Conservation (phyloP, 31 red algal genomes). For the Odonthalia washingtoniensis region DNA sequence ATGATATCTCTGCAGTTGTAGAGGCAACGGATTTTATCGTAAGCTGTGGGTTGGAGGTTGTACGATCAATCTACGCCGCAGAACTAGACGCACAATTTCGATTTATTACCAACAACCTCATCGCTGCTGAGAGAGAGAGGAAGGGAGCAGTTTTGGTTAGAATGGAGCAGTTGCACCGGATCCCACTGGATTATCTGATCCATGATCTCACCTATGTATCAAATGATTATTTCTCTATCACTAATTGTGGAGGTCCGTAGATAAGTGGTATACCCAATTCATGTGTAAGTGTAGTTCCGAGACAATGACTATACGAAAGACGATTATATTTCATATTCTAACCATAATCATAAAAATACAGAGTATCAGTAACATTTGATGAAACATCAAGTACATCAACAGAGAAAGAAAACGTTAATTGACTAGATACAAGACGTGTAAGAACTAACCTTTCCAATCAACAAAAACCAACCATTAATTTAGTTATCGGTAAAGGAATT, state of each 20-base stretch:
- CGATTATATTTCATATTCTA: not conserved
- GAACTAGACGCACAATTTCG: no score
- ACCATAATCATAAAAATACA: constrained; percentile 2
- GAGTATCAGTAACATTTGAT: constrained; percentile 50
- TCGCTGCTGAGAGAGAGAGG: no score
- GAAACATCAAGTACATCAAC: constrained; percentile 8
- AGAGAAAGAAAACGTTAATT: constrained; percentile 3
- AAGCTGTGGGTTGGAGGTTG: no score
- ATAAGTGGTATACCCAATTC: constrained; percentile 68
- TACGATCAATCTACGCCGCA: no score
- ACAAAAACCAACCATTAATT: constrained; percentile 36
- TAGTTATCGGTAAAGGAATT: constrained; percentile 47
- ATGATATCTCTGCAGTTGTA: no score
- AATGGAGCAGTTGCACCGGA: constrained; percentile 64
- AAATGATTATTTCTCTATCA: constrained; percentile 18
- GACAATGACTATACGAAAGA: no score
- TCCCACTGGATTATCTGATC: constrained; percentile 45
- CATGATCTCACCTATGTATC: constrained; percentile 40
- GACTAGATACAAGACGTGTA: constrained; percentile 48
- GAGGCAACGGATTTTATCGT: no score
- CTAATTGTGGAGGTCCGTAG: constrained; percentile 59
- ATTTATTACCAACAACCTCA: no score
- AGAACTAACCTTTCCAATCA: no score
- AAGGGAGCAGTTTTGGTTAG: no score
- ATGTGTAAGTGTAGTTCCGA: constrained; percentile 59